Evolutionary conservation across 805 yeast species (phyloP).

Genomic region (Candida ficus): DNA sequence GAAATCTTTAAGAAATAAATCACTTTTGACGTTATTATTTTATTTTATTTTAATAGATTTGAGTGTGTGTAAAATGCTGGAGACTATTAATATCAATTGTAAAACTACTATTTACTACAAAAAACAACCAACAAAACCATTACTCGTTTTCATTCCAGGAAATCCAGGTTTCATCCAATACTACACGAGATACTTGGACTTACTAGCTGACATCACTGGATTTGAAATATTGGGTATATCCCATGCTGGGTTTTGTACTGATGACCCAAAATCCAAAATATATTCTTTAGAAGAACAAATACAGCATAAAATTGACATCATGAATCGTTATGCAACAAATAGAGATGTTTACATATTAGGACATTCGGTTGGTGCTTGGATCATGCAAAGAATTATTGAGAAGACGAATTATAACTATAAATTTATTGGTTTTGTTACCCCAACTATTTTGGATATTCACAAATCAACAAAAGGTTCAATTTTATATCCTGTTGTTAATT

Average conservation of each 20-base stretch:
- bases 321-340: slow-evolving; percentile 20
- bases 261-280: slow-evolving; percentile 16
- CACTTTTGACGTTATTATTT: no score
- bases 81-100: background rate
- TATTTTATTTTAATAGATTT: no score
- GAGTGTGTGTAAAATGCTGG: background rate
- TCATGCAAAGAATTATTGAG: slow-evolving; percentile 48
- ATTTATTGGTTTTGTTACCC: slow-evolving; percentile 60
- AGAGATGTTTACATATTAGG: slow-evolving; percentile 47
- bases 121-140: slow-evolving; percentile 18
- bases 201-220: slow-evolving; percentile 37
- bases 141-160: slow-evolving; percentile 65
- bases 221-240: slow-evolving; percentile 57
- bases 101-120: slow-evolving; percentile 3
- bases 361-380: slow-evolving; percentile 70
- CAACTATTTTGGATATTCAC: slow-evolving; percentile 62
- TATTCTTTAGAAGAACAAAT: slow-evolving; percentile 51
- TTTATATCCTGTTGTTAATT: slow-evolving; percentile 25
- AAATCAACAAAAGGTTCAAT: slow-evolving; percentile 35
- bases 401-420: slow-evolving; percentile 25
- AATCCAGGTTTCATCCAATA: slow-evolving; percentile 71
- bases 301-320: slow-evolving; percentile 49
- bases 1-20: no score
- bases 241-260: slow-evolving; percentile 50
- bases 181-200: slow-evolving; percentile 49